phyloP scores from a whole-genome alignment of 495 filamentous ascomycete genomes.

The Aeminium ludgeri region DNA sequence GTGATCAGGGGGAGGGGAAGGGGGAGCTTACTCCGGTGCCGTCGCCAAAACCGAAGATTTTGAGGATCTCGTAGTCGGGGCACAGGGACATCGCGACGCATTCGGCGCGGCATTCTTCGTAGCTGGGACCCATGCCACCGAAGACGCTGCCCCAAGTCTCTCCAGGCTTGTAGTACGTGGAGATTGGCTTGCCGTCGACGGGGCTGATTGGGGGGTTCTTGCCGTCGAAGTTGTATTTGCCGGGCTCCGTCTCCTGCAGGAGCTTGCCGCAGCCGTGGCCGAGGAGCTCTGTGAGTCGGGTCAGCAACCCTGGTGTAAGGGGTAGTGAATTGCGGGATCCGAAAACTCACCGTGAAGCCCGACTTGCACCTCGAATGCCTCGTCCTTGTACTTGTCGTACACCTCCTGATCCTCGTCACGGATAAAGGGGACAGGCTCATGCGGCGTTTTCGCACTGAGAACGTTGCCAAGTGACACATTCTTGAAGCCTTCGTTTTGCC shows the following conservation, averaged over 20 bases:
- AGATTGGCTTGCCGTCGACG: conserved; percentile 55
- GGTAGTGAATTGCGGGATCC: neutral
- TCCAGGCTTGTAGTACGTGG: conserved; percentile 79
- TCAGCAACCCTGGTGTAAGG: conserved; percentile 33
- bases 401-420: conserved; percentile 50
- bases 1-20: neutral
- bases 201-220: conserved; percentile 66
- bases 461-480: conserved; percentile 90
- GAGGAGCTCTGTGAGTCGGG: conserved; percentile 86
- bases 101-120: conserved; percentile 73
- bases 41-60: conserved; percentile 83
- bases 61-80: conserved; percentile 73
- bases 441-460: conserved; percentile 69
- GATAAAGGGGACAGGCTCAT: conserved; percentile 85
- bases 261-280: conserved; percentile 94
- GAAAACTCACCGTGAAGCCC: conserved; percentile 44
- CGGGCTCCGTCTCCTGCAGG: conserved; percentile 69
- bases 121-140: conserved; percentile 65
- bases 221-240: conserved; percentile 72
- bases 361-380: conserved; percentile 87
- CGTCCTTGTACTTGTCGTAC: conserved; percentile 65
- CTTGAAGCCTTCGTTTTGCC: conserved; percentile 92
- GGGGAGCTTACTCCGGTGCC: conserved; percentile 28
- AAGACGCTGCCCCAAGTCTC: conserved; percentile 93
- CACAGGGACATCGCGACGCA: conserved; percentile 85